phyloP scores from a whole-genome alignment of 176 grass and related monocot species.

The Bothriochloa decipiens region DNA sequence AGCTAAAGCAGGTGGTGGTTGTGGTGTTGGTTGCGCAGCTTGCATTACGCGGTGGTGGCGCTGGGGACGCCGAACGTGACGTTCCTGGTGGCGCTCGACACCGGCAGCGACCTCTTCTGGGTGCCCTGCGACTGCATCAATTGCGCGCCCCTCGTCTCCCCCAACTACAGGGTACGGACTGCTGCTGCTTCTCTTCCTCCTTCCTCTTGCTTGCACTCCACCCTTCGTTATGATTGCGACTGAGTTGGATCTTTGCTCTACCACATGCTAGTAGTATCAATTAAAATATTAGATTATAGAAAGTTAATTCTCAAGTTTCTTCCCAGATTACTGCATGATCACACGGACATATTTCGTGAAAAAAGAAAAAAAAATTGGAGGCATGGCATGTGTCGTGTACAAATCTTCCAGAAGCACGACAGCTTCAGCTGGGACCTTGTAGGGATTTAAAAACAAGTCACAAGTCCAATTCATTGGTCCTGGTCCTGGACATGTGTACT shows the following conservation, averaged over 20 bases:
- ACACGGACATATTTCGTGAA: neutral
- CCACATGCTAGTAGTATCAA: neutral
- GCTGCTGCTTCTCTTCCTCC: neutral
- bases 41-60: slow-evolving; percentile 81
- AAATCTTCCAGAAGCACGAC: slow-evolving; percentile 32
- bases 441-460: neutral
- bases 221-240: neutral
- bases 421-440: slow-evolving; percentile 43
- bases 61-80: slow-evolving; percentile 88
- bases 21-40: slow-evolving; percentile 52
- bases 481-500: neutral
- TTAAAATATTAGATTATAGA: neutral
- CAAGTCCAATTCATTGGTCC: neutral
- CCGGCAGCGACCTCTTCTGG: slow-evolving; percentile 94
- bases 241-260: neutral
- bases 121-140: slow-evolving; percentile 81
- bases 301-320: neutral
- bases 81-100: slow-evolving; percentile 91
- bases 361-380: neutral
- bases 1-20: slow-evolving; percentile 9
- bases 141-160: slow-evolving; percentile 60
- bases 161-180: slow-evolving; percentile 45
- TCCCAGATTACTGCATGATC: neutral
- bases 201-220: neutral
- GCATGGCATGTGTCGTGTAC: slow-evolving; percentile 10